A percentile compares a stretch with the other conserved stretches of the same genome.
phyloP scores from a whole-genome alignment of 208 protist species.

The Wallacemonas collosoma region DNA sequence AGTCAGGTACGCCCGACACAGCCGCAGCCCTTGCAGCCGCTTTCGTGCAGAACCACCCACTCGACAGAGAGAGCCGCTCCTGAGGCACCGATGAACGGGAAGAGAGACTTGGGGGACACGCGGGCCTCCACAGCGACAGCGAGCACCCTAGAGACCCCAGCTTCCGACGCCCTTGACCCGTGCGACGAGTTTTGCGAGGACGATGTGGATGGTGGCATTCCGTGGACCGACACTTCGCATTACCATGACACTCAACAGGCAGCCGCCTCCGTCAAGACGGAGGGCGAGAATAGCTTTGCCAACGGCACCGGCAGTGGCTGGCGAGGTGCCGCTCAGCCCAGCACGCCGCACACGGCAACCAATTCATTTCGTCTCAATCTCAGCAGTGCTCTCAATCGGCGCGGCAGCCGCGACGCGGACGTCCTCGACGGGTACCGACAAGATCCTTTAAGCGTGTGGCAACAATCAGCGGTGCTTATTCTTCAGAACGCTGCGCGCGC shows the following conservation, averaged over 20 bases:
- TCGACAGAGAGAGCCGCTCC: too few species aligned
- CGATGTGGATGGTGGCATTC: background rate
- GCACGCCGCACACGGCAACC: too few species aligned
- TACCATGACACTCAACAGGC: too few species aligned
- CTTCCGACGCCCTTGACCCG: background rate
- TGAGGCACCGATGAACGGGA: too few species aligned
- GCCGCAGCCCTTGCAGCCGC: too few species aligned
- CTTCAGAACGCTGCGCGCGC: background rate
- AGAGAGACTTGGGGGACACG: background rate
- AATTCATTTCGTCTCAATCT: background rate
- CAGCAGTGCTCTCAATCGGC: background rate
- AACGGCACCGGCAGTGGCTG: too few species aligned
- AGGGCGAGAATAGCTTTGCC: too few species aligned
- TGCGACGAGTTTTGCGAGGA: background rate
- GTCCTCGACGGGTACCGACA: background rate
- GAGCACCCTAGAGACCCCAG: background rate
- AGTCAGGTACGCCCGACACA: background rate
- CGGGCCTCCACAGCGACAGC: constrained; percentile 5
- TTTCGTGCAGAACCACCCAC: too few species aligned
- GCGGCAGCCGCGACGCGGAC: background rate
- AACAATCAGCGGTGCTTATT: background rate
- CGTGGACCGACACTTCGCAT: too few species aligned
- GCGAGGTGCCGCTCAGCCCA: background rate
- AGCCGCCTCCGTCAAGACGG: too few species aligned
- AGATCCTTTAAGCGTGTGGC: background rate